A percentile compares a stretch with the other conserved stretches of the same genome.
Conservation (phyloP, 768 basidiomycete genomes). For the Hericium rajendrae region DNA sequence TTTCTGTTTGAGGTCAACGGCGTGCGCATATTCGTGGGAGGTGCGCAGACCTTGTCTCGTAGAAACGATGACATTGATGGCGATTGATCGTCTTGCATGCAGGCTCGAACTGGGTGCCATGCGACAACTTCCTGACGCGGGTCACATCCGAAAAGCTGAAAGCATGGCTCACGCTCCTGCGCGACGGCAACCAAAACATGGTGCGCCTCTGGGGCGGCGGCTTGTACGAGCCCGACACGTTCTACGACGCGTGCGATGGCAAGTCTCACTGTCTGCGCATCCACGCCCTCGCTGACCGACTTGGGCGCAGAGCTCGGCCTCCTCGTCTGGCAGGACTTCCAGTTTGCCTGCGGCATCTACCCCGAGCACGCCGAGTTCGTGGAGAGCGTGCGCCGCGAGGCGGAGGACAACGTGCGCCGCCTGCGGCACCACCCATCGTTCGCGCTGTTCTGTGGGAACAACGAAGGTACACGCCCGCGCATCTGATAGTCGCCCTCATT, state of each 20-base stretch:
- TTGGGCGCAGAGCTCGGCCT: conserved; percentile 61
- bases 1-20: conserved; percentile 93
- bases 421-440: conserved; percentile 82
- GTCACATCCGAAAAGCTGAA: conserved; percentile 51
- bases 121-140: conserved; percentile 80
- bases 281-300: neutral
- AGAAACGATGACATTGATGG: neutral
- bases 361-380: conserved; percentile 80
- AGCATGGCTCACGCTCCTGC: conserved; percentile 74
- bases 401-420: conserved; percentile 73
- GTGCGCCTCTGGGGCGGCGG: conserved; percentile 93
- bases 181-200: conserved; percentile 93
- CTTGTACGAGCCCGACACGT: conserved; percentile 71
- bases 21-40: conserved; percentile 80
- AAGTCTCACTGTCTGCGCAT: conserved; percentile 7
- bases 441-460: conserved; percentile 86
- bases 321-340: conserved; percentile 96
- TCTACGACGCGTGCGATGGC: conserved; percentile 84
- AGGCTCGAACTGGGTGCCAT: conserved; percentile 94
- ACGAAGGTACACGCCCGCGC: conserved; percentile 42
- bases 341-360: conserved; percentile 95
- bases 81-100: neutral
- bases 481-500: neutral
- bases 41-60: conserved; percentile 20
- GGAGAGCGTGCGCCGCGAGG: conserved; percentile 66